Conservation (phyloP, 345 rosid genomes). For the Euphorbia pulcherrima region DNA sequence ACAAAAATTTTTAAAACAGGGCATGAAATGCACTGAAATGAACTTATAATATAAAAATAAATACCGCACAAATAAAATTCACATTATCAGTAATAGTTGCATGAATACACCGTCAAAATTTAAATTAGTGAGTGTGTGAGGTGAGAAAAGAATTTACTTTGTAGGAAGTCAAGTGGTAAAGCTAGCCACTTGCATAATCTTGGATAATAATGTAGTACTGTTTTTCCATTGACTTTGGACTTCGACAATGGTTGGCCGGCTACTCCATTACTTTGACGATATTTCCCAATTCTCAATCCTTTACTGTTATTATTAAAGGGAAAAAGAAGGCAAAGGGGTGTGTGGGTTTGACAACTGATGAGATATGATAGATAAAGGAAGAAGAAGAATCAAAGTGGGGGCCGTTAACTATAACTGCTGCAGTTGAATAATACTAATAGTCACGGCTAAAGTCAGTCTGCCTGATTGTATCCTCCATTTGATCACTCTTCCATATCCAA, state of each 20-base stretch:
- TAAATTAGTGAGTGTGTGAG: no score
- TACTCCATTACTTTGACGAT: not conserved
- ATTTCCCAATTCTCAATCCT: not conserved
- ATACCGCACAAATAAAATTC: no score
- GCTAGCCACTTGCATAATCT: not conserved
- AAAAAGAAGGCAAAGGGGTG: not conserved
- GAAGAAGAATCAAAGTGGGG: not conserved
- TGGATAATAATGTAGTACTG: not conserved
- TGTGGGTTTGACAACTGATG: not conserved
- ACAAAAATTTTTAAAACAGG: no score
- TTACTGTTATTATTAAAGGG: not conserved
- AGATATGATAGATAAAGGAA: not conserved
- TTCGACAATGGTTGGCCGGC: conserved; percentile 11
- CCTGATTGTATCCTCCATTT: no score
- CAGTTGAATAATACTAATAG: not conserved
- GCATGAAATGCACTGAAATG: no score
- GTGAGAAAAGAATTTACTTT: no score
- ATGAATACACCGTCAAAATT: no score
- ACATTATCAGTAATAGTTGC: no score
- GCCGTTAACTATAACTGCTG: not conserved
- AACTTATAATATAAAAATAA: no score
- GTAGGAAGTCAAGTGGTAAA: not conserved
- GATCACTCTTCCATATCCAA: no score
- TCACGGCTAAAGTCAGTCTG: not conserved
- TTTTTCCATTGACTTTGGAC: not conserved